phyloP scores from a whole-genome alignment of 2,329 filamentous ascomycete species.

The Hansfordia pulvinata region DNA sequence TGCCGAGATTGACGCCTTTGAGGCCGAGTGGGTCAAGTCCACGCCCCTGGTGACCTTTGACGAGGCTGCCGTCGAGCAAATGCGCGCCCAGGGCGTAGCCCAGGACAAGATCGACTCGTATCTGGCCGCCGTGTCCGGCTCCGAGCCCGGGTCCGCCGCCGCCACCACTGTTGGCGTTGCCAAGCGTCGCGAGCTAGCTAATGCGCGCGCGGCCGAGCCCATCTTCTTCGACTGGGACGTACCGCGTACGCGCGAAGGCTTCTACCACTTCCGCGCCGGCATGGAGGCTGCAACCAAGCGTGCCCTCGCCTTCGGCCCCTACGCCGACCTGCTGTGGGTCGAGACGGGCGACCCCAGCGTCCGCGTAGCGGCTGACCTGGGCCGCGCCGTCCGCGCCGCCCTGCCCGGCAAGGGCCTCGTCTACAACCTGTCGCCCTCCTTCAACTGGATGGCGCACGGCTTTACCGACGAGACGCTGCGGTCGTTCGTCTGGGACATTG shows the following conservation, averaged over 20 bases:
- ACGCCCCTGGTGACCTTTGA: conserved; percentile 84
- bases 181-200: conserved; percentile 61
- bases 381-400: conserved; percentile 55
- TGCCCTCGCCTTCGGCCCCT: conserved; percentile 80
- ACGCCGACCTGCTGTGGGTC: conserved; percentile 91
- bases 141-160: conserved; percentile 46
- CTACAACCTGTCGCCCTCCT: conserved; percentile 91
- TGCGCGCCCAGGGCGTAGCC: conserved; percentile 50
- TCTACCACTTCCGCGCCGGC: conserved; percentile 80
- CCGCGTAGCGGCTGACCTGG: conserved; percentile 60
- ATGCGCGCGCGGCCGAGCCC: conserved; percentile 49
- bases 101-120: conserved; percentile 56
- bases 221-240: conserved; percentile 84
- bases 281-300: conserved; percentile 84
- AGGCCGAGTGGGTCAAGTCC: conserved; percentile 76
- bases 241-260: conserved; percentile 84
- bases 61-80: conserved; percentile 70
- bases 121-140: conserved; percentile 41
- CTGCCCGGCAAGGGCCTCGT: conserved; percentile 78
- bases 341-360: conserved; percentile 88
- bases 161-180: conserved; percentile 67
- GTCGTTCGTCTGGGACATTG: conserved; percentile 94
- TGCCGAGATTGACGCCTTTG: conserved; percentile 71
- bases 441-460: conserved; percentile 97
- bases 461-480: conserved; percentile 73